phyloP scores from a whole-genome alignment of 176 grass and related monocot genomes.

The Oryza glaberrima region DNA sequence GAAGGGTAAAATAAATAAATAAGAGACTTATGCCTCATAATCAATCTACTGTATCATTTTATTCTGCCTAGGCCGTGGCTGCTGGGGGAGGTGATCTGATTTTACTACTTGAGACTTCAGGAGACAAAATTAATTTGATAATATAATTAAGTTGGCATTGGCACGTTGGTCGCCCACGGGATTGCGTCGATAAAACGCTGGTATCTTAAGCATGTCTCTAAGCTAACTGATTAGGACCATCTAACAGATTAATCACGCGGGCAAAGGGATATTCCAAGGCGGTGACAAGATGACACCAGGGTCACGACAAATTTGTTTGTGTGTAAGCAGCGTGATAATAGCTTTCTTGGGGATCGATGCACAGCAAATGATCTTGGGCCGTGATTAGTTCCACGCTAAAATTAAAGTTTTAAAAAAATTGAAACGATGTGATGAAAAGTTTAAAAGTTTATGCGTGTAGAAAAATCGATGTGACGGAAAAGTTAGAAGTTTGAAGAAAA shows the following conservation, averaged over 20 bases:
- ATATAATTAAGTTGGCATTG: background rate
- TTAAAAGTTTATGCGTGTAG: too few species aligned
- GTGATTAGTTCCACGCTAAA: too few species aligned
- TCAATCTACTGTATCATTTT: too few species aligned
- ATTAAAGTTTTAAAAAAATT: too few species aligned
- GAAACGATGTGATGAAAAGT: too few species aligned
- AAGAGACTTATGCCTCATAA: too few species aligned
- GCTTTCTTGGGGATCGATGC: background rate
- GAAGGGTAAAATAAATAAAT: too few species aligned
- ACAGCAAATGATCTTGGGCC: background rate
- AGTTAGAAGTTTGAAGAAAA: too few species aligned
- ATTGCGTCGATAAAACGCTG: background rate
- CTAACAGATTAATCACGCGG: constrained; percentile 6
- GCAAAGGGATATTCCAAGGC: background rate
- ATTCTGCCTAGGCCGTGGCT: too few species aligned
- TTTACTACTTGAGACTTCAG: background rate
- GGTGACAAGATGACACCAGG: background rate
- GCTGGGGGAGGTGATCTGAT: too few species aligned
- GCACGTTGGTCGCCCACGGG: background rate
- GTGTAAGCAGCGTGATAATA: background rate
- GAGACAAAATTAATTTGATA: background rate
- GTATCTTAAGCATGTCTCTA: background rate
- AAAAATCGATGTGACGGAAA: too few species aligned
- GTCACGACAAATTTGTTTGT: constrained; percentile 10
- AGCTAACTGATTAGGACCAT: background rate